Conservation (phyloP, 208 protist species). For the Spongospora subterranea region DNA sequence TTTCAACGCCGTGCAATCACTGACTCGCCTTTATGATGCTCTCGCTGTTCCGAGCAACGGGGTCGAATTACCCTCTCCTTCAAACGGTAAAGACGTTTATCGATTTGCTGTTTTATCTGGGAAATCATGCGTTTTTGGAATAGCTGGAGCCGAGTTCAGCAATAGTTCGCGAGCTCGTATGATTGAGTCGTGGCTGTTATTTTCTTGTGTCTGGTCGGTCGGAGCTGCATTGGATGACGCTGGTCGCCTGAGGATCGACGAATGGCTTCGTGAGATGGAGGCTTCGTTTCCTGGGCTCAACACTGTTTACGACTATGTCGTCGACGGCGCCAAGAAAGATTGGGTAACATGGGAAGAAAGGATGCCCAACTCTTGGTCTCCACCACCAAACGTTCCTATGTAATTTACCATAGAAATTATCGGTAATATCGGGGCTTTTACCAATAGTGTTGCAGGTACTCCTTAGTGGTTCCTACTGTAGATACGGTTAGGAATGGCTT, state of each 20-base stretch:
- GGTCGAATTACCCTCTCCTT: conserved; percentile 58
- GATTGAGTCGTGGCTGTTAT: conserved; percentile 91
- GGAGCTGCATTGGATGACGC: conserved; percentile 88
- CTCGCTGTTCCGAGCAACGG: conserved; percentile 83
- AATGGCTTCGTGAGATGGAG: conserved; percentile 91
- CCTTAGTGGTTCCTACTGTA: conserved; percentile 94
- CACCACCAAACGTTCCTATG: conserved; percentile 85
- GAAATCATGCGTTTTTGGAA: background rate
- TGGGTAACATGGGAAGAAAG: conserved; percentile 93
- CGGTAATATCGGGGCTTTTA: background rate
- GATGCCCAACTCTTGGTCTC: conserved; percentile 78
- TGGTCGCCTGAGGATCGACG: conserved; percentile 87
- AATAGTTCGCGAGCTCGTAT: conserved; percentile 81
- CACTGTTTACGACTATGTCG: conserved; percentile 96
- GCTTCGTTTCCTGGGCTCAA: conserved; percentile 90
- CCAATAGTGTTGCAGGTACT: conserved; percentile 68
- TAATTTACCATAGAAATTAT: conserved; percentile 54
- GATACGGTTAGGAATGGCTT: conserved; percentile 94
- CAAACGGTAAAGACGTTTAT: background rate
- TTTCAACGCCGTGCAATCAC: conserved; percentile 86
- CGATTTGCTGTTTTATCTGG: background rate
- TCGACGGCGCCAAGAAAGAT: conserved; percentile 83
- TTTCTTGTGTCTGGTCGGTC: conserved; percentile 91
- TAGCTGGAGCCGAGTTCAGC: background rate
- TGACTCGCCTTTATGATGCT: conserved; percentile 92